A percentile compares a stretch with the other conserved stretches of the same genome.
Evolutionary conservation across 2,329 filamentous ascomycete species (phyloP).

Genomic region (Xylariales sp.): DNA sequence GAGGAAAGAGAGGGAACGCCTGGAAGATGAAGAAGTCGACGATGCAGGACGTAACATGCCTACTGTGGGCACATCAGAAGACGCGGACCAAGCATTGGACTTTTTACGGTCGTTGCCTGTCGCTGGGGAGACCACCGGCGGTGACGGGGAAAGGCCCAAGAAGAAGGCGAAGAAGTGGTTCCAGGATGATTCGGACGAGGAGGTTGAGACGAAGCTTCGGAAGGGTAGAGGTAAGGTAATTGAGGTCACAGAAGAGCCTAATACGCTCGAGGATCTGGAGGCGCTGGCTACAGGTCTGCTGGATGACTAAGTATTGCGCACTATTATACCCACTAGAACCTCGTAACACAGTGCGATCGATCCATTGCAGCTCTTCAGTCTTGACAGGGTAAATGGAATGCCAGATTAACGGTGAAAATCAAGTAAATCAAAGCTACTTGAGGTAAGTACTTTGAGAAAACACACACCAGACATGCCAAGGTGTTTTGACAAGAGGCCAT

Average conservation of each 20-base stretch:
- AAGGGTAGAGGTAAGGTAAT: slow-evolving; percentile 51
- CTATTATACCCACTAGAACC: slow-evolving; percentile 7
- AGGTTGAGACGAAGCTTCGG: slow-evolving; percentile 38
- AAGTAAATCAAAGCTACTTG: no score
- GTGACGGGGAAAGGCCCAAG: slow-evolving; percentile 35
- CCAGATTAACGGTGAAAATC: no score
- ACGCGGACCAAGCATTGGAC: slow-evolving; percentile 49
- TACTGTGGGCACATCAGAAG: slow-evolving; percentile 34
- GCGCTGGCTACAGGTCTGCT: slow-evolving; percentile 70
- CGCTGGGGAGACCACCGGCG: slow-evolving; percentile 26
- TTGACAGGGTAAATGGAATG: no score
- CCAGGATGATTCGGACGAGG: slow-evolving; percentile 58
- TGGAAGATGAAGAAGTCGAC: slow-evolving; percentile 32
- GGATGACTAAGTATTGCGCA: slow-evolving; percentile 29
- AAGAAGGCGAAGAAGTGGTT: slow-evolving; percentile 79
- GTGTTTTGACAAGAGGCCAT: no score
- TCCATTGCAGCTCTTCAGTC: no score
- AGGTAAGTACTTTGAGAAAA: not conserved
- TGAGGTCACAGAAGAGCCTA: slow-evolving; percentile 62
- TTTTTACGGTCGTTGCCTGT: slow-evolving; percentile 55
- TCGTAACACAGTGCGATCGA: no score
- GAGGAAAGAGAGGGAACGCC: slow-evolving; percentile 61
- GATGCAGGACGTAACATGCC: slow-evolving; percentile 22
- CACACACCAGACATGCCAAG: no score
- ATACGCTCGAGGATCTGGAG: slow-evolving; percentile 76